Percentiles rank a stretch among this genome's conserved stretches.
These are phyloP conservation scores for Scheffersomyces segobiensis DNA, from an alignment of 1,139 yeast genomes.

Conservation along the genomic window DNA sequence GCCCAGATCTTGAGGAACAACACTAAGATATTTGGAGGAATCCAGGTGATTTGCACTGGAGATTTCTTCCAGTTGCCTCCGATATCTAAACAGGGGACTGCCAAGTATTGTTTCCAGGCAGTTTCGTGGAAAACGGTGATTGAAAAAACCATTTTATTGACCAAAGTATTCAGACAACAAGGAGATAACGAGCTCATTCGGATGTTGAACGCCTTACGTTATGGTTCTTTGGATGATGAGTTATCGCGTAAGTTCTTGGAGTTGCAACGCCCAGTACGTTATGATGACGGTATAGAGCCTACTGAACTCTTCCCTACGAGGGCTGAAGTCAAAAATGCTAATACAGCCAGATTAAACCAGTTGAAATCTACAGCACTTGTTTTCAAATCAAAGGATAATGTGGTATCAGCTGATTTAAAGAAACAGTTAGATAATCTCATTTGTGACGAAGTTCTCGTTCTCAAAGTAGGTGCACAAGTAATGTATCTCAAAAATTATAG, in stretches of 20 bases:
- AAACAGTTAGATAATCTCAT: slow-evolving; percentile 42
- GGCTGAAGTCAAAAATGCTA: slow-evolving; percentile 72
- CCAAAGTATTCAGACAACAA: slow-evolving; percentile 70
- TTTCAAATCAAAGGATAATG: slow-evolving; percentile 53
- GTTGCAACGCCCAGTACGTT: slow-evolving; percentile 54
- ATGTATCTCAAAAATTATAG: slow-evolving; percentile 52
- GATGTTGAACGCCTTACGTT: slow-evolving; percentile 73
- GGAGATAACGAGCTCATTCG: slow-evolving; percentile 68
- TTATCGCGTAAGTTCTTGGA: slow-evolving; percentile 45
- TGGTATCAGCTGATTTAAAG: slow-evolving; percentile 21
- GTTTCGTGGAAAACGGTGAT: slow-evolving; percentile 56
- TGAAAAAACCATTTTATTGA: slow-evolving; percentile 55
- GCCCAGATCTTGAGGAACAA: slow-evolving; percentile 57
- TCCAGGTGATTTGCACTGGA: slow-evolving; percentile 81
- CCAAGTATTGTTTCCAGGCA: slow-evolving; percentile 59
- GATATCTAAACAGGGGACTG: slow-evolving; percentile 47
- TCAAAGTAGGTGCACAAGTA: slow-evolving; percentile 64
- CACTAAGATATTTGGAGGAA: slow-evolving; percentile 78
- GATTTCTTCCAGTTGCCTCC: slow-evolving; percentile 94
- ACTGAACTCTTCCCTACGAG: slow-evolving; percentile 79
- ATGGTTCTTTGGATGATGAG: slow-evolving; percentile 55
- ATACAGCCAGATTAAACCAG: slow-evolving; percentile 48
- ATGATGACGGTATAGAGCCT: slow-evolving; percentile 76
- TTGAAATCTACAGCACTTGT: slow-evolving; percentile 40
- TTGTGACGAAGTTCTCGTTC: slow-evolving; percentile 44